Evolutionary conservation across 2,329 filamentous ascomycete species (phyloP), one percentile per base, ranked within the genome.

Genomic region (Monilinia vaccinii-corymbosi): DNA sequence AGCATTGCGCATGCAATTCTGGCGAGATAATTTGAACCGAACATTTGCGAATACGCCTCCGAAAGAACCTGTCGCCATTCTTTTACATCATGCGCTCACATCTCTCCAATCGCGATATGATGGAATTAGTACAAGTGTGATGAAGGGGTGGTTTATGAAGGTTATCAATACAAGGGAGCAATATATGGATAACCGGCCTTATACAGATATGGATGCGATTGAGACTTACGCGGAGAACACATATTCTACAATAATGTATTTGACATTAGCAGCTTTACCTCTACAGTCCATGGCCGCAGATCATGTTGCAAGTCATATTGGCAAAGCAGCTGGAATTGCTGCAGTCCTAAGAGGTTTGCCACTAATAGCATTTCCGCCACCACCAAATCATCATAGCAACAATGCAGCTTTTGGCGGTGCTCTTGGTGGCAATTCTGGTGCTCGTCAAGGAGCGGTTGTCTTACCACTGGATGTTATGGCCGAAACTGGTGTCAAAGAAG

Each of bases 201-300:
- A 91, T 69, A 77, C 88, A 0, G 87, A 77, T 52, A 73, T 97
- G 49, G 79, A 82, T 2, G 81, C 85, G 0, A 76, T 97, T 56
- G 94, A 99, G 70, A 86, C 84, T 50, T 97, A 97, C 70, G 90
- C 90, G 0, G 94, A 99, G 74, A 91, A 91, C 68, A 97, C 94
- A 1, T 97, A 97, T 75, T 91, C 91, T 21, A 96, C 91, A 0
- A 78, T 97, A 48, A 84, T 96, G 74, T 99, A 99, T 72, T 81
- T 95, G 63, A 93, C 88, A 0, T 77, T 97, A 42, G 90, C 90
- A 21, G 80, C 87, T 8, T 75, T 97, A 60, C 88, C 91, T 0
- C 78, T 97, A 69, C 83, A 85, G 11, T 95, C 89, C 1, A 80
- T 96, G 68, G 87, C 92, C 28, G 84, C 91, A 46, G 94, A 99